These are phyloP conservation scores for Aspergillus novofumigatus DNA, from an alignment of 2,329 filamentous ascomycete genomes.

Conservation along the genomic window DNA sequence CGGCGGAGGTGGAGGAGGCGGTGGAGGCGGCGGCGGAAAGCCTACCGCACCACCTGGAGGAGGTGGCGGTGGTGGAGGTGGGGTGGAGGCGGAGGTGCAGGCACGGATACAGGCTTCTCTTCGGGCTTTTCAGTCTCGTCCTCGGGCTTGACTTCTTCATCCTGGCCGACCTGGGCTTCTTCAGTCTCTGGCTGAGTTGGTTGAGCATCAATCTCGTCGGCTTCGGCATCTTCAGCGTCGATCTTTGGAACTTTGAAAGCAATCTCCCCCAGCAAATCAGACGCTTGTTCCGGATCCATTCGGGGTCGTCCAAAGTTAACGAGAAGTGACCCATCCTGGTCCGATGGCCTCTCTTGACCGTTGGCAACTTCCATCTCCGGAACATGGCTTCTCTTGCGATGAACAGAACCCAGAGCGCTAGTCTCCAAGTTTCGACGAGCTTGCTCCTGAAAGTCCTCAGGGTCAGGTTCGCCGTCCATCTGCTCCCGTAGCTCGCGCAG, in stretches of 20 bases:
- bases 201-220: conserved; percentile 54
- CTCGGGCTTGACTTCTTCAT: conserved; percentile 9
- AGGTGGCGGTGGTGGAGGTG: conserved; percentile 45
- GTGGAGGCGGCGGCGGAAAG: conserved; percentile 48
- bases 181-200: conserved; percentile 55
- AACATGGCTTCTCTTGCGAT: conserved; percentile 50
- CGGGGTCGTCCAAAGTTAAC: conserved; percentile 70
- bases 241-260: conserved; percentile 72
- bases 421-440: conserved; percentile 63
- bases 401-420: conserved; percentile 69
- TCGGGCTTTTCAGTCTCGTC: conserved; percentile 7
- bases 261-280: conserved; percentile 67
- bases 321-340: conserved; percentile 61
- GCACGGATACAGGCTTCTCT: conserved; percentile 10
- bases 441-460: conserved; percentile 49
- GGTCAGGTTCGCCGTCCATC: conserved; percentile 70
- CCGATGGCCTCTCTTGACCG: conserved; percentile 41
- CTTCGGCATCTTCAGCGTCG: conserved; percentile 43
- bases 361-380: conserved; percentile 35
- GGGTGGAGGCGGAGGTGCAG: conserved; percentile 38
- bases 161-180: conserved; percentile 58
- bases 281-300: conserved; percentile 58
- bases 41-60: conserved; percentile 35
- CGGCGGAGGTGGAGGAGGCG: conserved; percentile 46
- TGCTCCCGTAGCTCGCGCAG: conserved; percentile 86